phyloP scores from a whole-genome alignment of 768 basidiomycete genomes.

The Boletus edulis region DNA sequence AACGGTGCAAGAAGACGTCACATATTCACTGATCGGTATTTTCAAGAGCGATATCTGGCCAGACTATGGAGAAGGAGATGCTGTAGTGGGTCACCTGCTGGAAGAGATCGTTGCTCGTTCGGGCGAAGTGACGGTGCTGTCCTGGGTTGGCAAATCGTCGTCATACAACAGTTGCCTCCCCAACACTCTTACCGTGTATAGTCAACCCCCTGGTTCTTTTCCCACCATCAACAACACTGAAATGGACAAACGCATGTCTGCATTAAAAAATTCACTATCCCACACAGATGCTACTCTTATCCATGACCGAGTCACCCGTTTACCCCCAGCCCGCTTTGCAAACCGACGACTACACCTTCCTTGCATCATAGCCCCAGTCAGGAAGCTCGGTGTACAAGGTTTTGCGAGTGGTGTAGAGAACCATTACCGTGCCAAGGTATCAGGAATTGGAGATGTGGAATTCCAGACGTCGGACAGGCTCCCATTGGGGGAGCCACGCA shows the following conservation, averaged over 20 bases:
- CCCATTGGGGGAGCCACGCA: not conserved
- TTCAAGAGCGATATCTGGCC: conserved; percentile 9
- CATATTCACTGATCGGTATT: conserved; percentile 10
- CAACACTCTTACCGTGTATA: not conserved
- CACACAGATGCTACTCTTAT: not conserved
- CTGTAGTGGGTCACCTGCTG: conserved; percentile 9
- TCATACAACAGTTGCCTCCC: conserved; percentile 17
- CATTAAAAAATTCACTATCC: not conserved
- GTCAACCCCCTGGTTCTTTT: not conserved
- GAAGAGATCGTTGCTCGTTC: conserved; percentile 11
- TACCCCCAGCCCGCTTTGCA: not conserved
- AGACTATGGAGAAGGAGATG: conserved; percentile 4
- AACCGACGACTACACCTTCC: conserved; percentile 2
- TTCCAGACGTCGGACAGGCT: not conserved
- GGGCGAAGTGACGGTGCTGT: conserved; percentile 6
- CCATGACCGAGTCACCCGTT: not conserved
- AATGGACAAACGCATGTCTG: not conserved
- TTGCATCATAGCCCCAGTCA: not conserved
- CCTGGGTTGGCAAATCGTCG: conserved; percentile 9
- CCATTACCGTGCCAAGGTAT: not conserved
- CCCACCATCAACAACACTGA: not conserved
- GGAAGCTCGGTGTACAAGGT: not conserved
- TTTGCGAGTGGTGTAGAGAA: not conserved
- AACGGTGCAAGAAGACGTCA: conserved; percentile 5
- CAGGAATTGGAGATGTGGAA: not conserved